Evolutionary conservation across 2,329 filamentous ascomycete genomes (phyloP), one percentile per base, ranked within the genome.

Genomic region (Plectosphaerella cucumerina): DNA sequence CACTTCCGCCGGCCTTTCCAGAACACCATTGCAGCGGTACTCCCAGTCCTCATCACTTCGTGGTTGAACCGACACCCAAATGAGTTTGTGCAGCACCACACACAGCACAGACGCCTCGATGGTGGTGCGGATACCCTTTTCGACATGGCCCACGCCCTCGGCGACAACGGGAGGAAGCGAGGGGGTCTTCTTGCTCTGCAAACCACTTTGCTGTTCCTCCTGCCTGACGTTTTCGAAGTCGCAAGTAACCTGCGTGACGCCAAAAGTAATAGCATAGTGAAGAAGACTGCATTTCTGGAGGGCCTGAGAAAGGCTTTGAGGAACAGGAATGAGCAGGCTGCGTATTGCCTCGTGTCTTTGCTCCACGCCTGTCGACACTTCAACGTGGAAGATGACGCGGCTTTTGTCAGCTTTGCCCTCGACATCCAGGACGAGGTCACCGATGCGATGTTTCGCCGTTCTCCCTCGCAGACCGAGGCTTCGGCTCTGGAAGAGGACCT

Each of bases 201-300:
- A 61, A 82, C 77, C 2, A 75, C 78, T 12, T 67, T 88, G 5
- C 66, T 87, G 10, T 78, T 87, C 52, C 71, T 88, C 9, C 69
- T 86, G 9, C 85, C 85, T 4, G 85, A 88, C 57, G 81, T 87
- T 6, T 88, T 88, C 56, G 82, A 86, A 64, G 82, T 87, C 33
- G 84, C 84, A 22, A 85, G 82, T 64, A 85, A 85, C 63, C 72
- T 87, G 62, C 76, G 82, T 52, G 83, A 86, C 56, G 76, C 77
- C 26, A 86, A 85, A 62, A 80, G 77, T 57, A 74, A 75, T 50
- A 77, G 79, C 58, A 80, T 87, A 64, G 73, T 77, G 15, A 88
- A 87, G 66, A 86, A 86, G 60, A 80, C 86, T 6, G 74, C 77
- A 3, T 87, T 87, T 56, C 69, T 88, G 15, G 84, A 87, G 53